Evolutionary conservation across 768 basidiomycete genomes (phyloP), one percentile per base, ranked within the genome.

Genomic region (Agrocybe praecox): DNA sequence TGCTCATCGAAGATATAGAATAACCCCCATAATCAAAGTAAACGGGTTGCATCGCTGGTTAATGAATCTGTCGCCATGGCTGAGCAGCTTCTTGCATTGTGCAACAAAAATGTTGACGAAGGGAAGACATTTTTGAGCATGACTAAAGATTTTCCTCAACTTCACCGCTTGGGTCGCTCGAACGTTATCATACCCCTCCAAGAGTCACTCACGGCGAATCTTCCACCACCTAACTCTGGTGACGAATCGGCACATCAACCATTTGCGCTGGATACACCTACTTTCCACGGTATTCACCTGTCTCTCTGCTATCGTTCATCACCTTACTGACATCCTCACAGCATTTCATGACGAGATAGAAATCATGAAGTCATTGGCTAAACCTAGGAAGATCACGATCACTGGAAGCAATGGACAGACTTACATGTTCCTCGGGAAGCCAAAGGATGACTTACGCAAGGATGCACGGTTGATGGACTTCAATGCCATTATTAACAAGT

Each of bases 381-480:
- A 86, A 65, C 97, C 97, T 6, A 87, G 94, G 63, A 97, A 96
- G 73, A 84, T 99, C 57, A 88, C 87, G 1, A 89, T 98, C 47
- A 75, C 74, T 24, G 96, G 93, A 0, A 88, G 85, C 61, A 85
- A 98, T 66, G 94, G 94, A 1, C 84, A 87, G 55, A 76, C 74
- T 11, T 98, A 98, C 75, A 88, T 86, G 73, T 98, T 98, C 77
- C 79, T 99, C 7, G 93, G 92, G 51, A 99, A 99, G 70, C 96
- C 96, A 8, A 94, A 94, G 71, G 97, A 99, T 68, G 97, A 99
- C 72, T 79, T 99, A 29, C 83, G 97, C 36, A 99, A 99, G 76
- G 97, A 99, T 65, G 96, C 95, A 0, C 84, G 97, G 6, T 72
- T 99, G 52, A 98, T 98, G 96, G 97, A 98, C 67, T 93, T 98